phyloP scores from a whole-genome alignment of 2,329 filamentous ascomycete genomes.

The Penicillium sclerotiorum region DNA sequence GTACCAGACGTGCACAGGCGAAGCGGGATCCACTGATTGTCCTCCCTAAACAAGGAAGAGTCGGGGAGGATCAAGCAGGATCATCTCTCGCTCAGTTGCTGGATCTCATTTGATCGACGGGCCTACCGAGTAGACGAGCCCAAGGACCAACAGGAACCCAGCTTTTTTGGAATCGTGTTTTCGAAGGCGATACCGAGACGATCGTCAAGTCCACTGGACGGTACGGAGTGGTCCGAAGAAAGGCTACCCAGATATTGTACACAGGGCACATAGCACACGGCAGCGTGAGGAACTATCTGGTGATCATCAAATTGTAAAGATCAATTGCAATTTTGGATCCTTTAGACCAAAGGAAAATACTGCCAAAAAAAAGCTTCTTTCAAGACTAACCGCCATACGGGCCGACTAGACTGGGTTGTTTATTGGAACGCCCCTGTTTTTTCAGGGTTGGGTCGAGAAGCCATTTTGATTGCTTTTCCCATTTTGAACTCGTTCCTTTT shows the following conservation, averaged over 20 bases:
- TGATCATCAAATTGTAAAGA: no score
- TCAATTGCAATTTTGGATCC: no score
- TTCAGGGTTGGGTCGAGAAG: background rate
- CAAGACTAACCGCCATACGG: conserved; percentile 1
- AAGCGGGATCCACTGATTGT: conserved; percentile 34
- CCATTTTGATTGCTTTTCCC: background rate
- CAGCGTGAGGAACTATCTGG: background rate
- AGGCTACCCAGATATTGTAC: background rate
- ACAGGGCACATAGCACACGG: background rate
- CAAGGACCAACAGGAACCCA: background rate
- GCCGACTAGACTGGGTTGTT: background rate
- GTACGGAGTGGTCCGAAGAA: background rate
- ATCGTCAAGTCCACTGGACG: background rate
- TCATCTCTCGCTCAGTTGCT: conserved; percentile 15
- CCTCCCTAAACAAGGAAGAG: conserved; percentile 24
- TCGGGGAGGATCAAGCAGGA: conserved; percentile 13
- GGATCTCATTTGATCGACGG: conserved; percentile 14
- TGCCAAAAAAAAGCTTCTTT: conserved; percentile 8
- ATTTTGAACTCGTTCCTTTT: background rate
- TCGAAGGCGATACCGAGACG: background rate
- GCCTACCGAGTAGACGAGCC: background rate
- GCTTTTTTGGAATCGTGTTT: background rate
- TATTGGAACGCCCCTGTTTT: background rate
- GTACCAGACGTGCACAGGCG: conserved; percentile 15
- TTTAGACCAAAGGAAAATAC: background rate